These are phyloP conservation scores for Onygenales sp. DNA, from an alignment of 2,329 filamentous ascomycete species.

Conservation along the genomic window DNA sequence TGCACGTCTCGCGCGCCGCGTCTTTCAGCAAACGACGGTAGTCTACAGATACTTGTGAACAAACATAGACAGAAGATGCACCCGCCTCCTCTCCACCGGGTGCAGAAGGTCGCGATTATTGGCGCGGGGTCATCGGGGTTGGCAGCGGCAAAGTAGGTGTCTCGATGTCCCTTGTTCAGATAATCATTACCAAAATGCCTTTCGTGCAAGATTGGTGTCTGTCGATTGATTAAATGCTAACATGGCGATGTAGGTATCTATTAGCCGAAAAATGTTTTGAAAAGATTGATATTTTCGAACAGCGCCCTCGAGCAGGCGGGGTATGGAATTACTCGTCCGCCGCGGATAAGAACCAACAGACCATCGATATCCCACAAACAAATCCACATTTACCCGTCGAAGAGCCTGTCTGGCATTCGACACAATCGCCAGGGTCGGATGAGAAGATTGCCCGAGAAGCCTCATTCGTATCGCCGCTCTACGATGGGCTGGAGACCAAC, in stretches of 20 bases:
- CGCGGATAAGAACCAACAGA: slow-evolving; percentile 32
- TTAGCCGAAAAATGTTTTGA: slow-evolving; percentile 61
- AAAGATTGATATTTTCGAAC: slow-evolving; percentile 70
- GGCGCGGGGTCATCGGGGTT: slow-evolving; percentile 76
- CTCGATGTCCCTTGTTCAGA: background rate
- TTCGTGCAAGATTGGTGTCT: background rate
- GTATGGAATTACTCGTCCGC: slow-evolving; percentile 71
- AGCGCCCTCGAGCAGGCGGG: slow-evolving; percentile 66
- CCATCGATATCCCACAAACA: slow-evolving; percentile 56
- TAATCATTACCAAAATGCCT: slow-evolving; percentile 6
- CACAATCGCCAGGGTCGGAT: slow-evolving; percentile 8
- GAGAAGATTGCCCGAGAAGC: slow-evolving; percentile 29
- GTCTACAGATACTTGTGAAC: too few relatives aligned
- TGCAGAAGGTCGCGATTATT: slow-evolving; percentile 57
- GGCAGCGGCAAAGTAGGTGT: slow-evolving; percentile 56
- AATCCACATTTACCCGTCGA: slow-evolving; percentile 54
- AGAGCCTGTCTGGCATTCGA: slow-evolving; percentile 45
- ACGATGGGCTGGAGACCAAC: slow-evolving; percentile 75
- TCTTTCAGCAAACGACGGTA: too few relatives aligned
- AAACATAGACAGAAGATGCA: background rate
- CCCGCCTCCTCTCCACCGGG: background rate
- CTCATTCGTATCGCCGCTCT: slow-evolving; percentile 73
- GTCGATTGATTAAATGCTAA: too few relatives aligned
- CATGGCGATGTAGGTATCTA: slow-evolving; percentile 47
- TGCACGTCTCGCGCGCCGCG: too few relatives aligned